A percentile compares a stretch with the other conserved stretches of the same genome.
Evolutionary conservation across 2,329 filamentous ascomycete species (phyloP).

Genomic region (Pestalotiopsis sp.): DNA sequence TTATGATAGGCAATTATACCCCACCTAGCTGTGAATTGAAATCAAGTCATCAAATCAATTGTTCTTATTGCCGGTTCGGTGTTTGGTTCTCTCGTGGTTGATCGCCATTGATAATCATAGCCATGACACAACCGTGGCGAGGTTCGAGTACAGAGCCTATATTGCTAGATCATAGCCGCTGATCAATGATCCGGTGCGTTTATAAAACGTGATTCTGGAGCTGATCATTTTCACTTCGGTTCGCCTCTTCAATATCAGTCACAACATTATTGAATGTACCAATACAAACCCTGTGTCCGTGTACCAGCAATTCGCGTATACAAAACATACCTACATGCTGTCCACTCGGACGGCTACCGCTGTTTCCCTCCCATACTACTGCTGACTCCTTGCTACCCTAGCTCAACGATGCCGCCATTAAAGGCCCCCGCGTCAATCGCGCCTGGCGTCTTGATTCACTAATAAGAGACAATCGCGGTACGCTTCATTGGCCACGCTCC

Average conservation of each 20-base stretch:
- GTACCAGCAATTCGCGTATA: not conserved
- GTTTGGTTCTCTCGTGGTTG: not conserved
- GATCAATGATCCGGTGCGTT: too few species aligned
- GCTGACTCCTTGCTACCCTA: not conserved
- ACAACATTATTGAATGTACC: too few species aligned
- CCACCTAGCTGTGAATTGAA: conserved; percentile 67
- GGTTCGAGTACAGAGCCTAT: too few species aligned
- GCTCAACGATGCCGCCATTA: too few species aligned
- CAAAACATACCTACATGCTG: not conserved
- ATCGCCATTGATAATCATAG: not conserved
- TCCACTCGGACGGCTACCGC: not conserved
- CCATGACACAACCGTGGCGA: too few species aligned
- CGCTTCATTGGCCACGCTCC: not conserved
- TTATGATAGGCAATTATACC: conserved; percentile 50
- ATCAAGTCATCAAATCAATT: conserved; percentile 66
- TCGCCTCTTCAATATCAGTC: too few species aligned
- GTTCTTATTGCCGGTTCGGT: conserved; percentile 42
- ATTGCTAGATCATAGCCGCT: too few species aligned
- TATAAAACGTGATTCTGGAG: too few species aligned
- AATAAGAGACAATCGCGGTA: not conserved
- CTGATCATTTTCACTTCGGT: too few species aligned
- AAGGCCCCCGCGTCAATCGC: not conserved
- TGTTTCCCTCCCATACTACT: not conserved
- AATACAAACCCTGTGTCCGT: too few species aligned
- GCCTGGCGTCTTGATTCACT: not conserved